phyloP scores from a whole-genome alignment of 805 yeast species.

The Alloascoidea hylecoeti region DNA sequence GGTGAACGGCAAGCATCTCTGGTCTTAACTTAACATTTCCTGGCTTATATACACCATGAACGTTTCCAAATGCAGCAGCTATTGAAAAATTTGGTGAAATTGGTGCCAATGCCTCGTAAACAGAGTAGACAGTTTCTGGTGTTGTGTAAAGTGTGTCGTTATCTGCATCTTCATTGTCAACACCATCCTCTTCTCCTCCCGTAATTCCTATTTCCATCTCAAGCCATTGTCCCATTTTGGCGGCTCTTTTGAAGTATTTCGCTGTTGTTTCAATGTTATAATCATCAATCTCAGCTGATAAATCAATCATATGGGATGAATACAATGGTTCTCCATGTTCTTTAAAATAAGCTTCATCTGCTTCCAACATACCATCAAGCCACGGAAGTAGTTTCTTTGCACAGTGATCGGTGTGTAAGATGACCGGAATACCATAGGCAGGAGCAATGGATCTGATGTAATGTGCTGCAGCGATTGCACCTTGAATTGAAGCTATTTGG shows the following conservation, averaged over 20 bases:
- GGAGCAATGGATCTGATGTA: constrained; percentile 96
- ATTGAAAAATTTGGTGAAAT: constrained; percentile 97
- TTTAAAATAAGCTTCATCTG: constrained; percentile 87
- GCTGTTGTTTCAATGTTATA: constrained; percentile 91
- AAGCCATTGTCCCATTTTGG: constrained; percentile 92
- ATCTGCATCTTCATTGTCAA: constrained; percentile 89
- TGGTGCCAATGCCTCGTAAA: constrained; percentile 78
- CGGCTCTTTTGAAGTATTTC: constrained; percentile 88
- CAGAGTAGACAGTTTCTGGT: constrained; percentile 88
- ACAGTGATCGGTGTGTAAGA: constrained; percentile 97
- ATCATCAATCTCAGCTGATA: constrained; percentile 93
- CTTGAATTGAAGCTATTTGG: constrained; percentile 89
- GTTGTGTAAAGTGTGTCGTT: constrained; percentile 84
- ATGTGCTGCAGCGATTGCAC: constrained; percentile 95
- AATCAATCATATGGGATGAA: constrained; percentile 98
- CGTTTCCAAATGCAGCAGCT: constrained; percentile 99
- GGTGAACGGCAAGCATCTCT: constrained; percentile 91
- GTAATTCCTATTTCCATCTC: constrained; percentile 99
- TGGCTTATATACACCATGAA: constrained; percentile 99
- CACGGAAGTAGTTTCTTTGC: constrained; percentile 96
- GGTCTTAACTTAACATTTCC: constrained; percentile 95
- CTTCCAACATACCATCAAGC: constrained; percentile 96
- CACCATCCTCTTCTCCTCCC: constrained; percentile 99
- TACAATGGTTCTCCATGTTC: constrained; percentile 86
- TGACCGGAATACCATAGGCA: constrained; percentile 90